Percentiles rank a stretch among this genome's conserved stretches.
Evolutionary conservation across 768 basidiomycete species (phyloP).

Genomic region (Suillus alpinus): DNA sequence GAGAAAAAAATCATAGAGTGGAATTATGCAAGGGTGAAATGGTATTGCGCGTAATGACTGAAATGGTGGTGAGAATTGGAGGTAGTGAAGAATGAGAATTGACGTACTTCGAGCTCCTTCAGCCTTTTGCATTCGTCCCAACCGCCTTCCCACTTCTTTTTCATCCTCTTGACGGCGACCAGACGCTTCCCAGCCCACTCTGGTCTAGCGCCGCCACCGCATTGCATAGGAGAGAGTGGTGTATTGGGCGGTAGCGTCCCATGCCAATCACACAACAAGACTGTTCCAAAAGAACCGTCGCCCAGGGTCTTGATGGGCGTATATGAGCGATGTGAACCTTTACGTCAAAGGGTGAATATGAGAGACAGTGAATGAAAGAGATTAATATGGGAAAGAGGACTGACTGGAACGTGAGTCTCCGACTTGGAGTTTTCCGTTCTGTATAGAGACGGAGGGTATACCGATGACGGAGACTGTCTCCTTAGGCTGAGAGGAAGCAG

Average conservation of each 20-base stretch:
- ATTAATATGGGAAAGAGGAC: conserved; percentile 29
- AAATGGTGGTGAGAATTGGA: conserved; percentile 14
- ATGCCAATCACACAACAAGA: conserved; percentile 99
- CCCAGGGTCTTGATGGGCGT: conserved; percentile 96
- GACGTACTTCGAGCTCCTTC: conserved; percentile 89
- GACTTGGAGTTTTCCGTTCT: conserved; percentile 66
- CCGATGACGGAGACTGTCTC: conserved; percentile 67
- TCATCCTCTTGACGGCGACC: conserved; percentile 98
- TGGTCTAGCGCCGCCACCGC: conserved; percentile 85
- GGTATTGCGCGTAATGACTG: conserved; percentile 94
- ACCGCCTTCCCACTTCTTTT: conserved; percentile 94
- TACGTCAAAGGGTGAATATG: conserved; percentile 14
- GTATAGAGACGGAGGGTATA: conserved; percentile 74
- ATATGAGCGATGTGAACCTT: conserved; percentile 85
- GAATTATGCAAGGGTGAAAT: conserved; percentile 96
- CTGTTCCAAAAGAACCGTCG: conserved; percentile 97
- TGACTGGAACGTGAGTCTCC: conserved; percentile 69
- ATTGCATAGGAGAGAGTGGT: conserved; percentile 92
- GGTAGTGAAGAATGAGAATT: conserved; percentile 11
- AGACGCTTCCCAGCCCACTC: conserved; percentile 94
- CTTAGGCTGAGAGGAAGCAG: conserved; percentile 35
- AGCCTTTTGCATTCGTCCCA: conserved; percentile 96
- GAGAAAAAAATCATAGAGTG: conserved; percentile 98
- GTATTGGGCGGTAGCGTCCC: conserved; percentile 90
- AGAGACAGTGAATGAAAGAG: background rate